phyloP scores from a whole-genome alignment of 2,329 filamentous ascomycete genomes.

The Daldinia eschscholtzii region DNA sequence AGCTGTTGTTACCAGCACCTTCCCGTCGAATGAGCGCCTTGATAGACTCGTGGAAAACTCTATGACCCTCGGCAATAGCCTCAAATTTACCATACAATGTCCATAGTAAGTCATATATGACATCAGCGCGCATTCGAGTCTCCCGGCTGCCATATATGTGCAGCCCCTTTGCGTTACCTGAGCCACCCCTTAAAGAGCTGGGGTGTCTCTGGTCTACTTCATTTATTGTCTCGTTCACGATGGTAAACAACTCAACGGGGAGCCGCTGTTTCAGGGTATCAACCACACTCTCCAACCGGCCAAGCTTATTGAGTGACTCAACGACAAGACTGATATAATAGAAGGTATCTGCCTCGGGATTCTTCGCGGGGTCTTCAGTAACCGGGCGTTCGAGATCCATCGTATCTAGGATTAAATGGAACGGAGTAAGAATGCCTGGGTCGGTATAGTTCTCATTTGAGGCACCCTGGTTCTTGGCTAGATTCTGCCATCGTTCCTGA shows the following conservation, averaged over 20 bases:
- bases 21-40: slow-evolving; percentile 87
- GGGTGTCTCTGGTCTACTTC: slow-evolving; percentile 95
- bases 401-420: slow-evolving; percentile 70
- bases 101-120: slow-evolving; percentile 92
- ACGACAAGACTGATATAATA: slow-evolving; percentile 90
- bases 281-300: slow-evolving; percentile 85
- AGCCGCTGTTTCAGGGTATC: slow-evolving; percentile 92
- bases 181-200: slow-evolving; percentile 75
- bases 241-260: slow-evolving; percentile 91
- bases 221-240: slow-evolving; percentile 94
- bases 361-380: slow-evolving; percentile 89
- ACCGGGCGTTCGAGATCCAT: slow-evolving; percentile 73
- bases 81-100: slow-evolving; percentile 97
- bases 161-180: slow-evolving; percentile 66
- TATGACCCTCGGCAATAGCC: slow-evolving; percentile 94
- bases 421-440: slow-evolving; percentile 62
- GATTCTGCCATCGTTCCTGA: slow-evolving; percentile 91
- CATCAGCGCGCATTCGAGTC: slow-evolving; percentile 82
- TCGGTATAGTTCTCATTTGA: slow-evolving; percentile 64
- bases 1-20: slow-evolving; percentile 71
- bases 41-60: slow-evolving; percentile 92
- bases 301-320: slow-evolving; percentile 90
- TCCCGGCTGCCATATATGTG: slow-evolving; percentile 76
- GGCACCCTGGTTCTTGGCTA: slow-evolving; percentile 75
- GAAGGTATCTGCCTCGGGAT: slow-evolving; percentile 95